Evolutionary conservation across 1,139 yeast genomes (phyloP).

Genomic region (Komagataea norvegica): DNA sequence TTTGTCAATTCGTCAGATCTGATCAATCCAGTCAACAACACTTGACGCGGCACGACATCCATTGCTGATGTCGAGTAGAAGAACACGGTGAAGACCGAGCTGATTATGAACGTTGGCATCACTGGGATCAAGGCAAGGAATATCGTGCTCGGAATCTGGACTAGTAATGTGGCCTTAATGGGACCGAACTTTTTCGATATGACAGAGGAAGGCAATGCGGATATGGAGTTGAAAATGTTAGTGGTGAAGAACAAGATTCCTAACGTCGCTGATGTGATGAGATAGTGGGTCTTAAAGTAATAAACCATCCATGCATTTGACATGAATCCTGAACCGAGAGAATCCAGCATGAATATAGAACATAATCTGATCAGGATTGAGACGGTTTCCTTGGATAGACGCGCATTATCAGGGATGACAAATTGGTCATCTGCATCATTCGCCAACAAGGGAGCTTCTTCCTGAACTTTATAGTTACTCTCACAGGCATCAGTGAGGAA

Average conservation of each 20-base stretch:
- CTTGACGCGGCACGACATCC: slow-evolving; percentile 92
- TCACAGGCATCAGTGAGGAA: slow-evolving; percentile 40
- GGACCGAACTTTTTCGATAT: slow-evolving; percentile 71
- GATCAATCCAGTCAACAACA: slow-evolving; percentile 65
- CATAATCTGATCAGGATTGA: slow-evolving; percentile 32
- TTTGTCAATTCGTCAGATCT: slow-evolving; percentile 59
- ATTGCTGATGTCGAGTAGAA: slow-evolving; percentile 52
- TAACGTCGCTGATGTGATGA: slow-evolving; percentile 31
- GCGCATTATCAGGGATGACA: not conserved
- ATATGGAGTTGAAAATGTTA: slow-evolving; percentile 52
- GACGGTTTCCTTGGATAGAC: slow-evolving; percentile 28
- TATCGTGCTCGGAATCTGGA: slow-evolving; percentile 75
- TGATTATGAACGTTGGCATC: slow-evolving; percentile 24
- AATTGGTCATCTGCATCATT: slow-evolving; percentile 14
- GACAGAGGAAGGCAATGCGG: slow-evolving; percentile 61
- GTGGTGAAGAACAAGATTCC: slow-evolving; percentile 58
- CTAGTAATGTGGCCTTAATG: slow-evolving; percentile 65
- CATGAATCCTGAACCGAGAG: slow-evolving; percentile 86
- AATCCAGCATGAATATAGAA: slow-evolving; percentile 64
- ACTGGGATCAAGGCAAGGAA: slow-evolving; percentile 56
- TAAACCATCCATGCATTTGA: slow-evolving; percentile 85
- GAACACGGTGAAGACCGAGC: slow-evolving; percentile 26
- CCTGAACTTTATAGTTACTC: slow-evolving; percentile 7
- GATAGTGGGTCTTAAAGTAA: slow-evolving; percentile 45
- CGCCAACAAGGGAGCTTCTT: slow-evolving; percentile 18